Base-by-base conservation (phyloP, 192 early-diverging fungal genomes). In the Geranomyces variabilis region DNA sequence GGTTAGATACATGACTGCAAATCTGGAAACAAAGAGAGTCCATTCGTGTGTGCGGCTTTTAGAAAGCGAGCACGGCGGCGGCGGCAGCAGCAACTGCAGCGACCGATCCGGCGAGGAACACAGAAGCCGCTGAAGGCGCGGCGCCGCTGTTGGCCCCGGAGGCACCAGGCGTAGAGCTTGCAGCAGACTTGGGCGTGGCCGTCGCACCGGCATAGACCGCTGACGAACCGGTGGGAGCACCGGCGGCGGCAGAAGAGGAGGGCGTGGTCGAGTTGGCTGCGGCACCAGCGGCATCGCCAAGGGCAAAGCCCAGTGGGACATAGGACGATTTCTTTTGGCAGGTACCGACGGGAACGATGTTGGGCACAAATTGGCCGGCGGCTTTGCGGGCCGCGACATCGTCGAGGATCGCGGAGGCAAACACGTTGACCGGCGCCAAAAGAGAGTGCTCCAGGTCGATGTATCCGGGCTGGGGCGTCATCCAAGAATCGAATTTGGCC, bases 391-490 rank as follows among this genome's bases (percentile, higher is more conserved):
- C 17, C 6, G 15, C 21, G 44, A 64, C 29, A 14, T 36, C 5
- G 19, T 64, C 41, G 63, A 64, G 63, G 36, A 64, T 21, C 34
- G 15, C 63, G 43, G 41, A 8, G 22, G 63, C 31, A 33, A n/a
- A 26, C 2, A 5, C 19, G 28, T 26, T 61, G 26, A 30, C 31
- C 8, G 29, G 63, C 21, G 26, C 51, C 2, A 7, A 3, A 14
- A 55, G 51, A 12, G 19, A 30, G 66, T 83, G 81, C 57, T 80
- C 59, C 6, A 83, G 66, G n/a, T 73, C 75, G 48, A 83, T 76
- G 63, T 77, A 77, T 13, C 81, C 81, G 17, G 67, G 44, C 43
- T 65, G 65, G 24, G 36, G 58, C 19, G 57, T 46, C 31, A 69
- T 71, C 74, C 74, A 75, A 57, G 21, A 62, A 8, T 41, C 36